Evolutionary conservation across 148 eudicot genomes (phyloP), one percentile per base, ranked within the genome.

Genomic region (Rhododendron williamsianum): DNA sequence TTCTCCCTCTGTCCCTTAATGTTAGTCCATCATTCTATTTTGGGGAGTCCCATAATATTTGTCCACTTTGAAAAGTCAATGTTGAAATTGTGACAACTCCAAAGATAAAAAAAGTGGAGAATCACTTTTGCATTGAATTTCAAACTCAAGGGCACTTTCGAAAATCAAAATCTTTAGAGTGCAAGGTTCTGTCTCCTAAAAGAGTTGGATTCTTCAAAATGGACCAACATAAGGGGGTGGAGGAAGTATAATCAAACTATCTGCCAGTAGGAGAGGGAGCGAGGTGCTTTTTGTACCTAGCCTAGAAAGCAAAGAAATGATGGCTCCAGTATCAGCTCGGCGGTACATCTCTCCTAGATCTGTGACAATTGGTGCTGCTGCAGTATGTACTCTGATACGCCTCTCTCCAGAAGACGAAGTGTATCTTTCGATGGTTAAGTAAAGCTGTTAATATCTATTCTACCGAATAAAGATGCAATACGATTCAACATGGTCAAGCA

Each of bases 351-450:
- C 99, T 87, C 95, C 95, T 5, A 97, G 89, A 84, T 97, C 98
- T 81, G 94, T 54, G 87, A 94, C 99, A 87, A 97, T 98, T 71
- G 99, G 98, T 81, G 95, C 98, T 38, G 95, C 98, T 23, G 98
- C 95, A 36, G 99, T 97, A 89, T 95, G 99, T 72, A 97, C 98
- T 88, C 99, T 93, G 84, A 97, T 95, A 83, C 99, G 97, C 87
- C 99, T 93, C 92, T 97, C 99, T 90, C 99, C 99, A 88, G 94
- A 97, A 89, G 99, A 97, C 46, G 99, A 94, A 38, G 99, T 97
- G 83, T 93, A 97, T 89, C 99, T 97, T 85, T 83, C 76, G 78
- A 76, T 60, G 58, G 91, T 94, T 89, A 94, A 91, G 93, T 89
- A 88, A 87, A 81, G 21, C 60, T 18, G 27, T 78, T 65, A 69